Conservation (phyloP, 768 basidiomycete species). For the Fomitopsis pulvina region DNA sequence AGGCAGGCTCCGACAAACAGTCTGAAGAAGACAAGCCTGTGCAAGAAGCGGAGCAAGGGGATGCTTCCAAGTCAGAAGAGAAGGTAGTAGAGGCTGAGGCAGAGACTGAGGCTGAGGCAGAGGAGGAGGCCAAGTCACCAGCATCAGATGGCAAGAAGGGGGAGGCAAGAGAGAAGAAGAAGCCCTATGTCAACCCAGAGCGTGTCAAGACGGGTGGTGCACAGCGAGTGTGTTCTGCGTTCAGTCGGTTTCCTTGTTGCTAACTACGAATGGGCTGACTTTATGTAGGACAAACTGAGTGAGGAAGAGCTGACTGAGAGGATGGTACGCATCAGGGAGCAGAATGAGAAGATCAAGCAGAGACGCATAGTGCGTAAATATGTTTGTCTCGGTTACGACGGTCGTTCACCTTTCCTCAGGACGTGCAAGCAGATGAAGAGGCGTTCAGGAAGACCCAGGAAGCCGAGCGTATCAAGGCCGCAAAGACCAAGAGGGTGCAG, state of each 20-base stretch:
- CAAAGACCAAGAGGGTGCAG: constrained; percentile 58
- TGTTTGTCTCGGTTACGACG: constrained; percentile 12
- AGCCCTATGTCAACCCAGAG: constrained; percentile 75
- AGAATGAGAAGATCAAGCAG: constrained; percentile 75
- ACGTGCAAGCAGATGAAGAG: constrained; percentile 76
- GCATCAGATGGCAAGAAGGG: constrained; percentile 8
- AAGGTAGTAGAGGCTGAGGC: neutral
- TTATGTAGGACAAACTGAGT: constrained; percentile 54
- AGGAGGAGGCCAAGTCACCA: constrained; percentile 1
- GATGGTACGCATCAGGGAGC: constrained; percentile 63
- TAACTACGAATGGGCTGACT: neutral
- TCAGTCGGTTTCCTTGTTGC: too few relatives aligned
- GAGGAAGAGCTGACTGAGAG: constrained; percentile 62
- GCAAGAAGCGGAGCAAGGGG: constrained; percentile 1
- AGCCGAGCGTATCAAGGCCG: constrained; percentile 50
- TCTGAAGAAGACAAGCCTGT: constrained; percentile 6
- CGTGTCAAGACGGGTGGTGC: constrained; percentile 79
- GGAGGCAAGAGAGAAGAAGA: constrained; percentile 43
- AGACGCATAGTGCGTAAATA: constrained; percentile 55
- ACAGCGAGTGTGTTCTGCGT: constrained; percentile 63
- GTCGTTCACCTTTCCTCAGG: constrained; percentile 33
- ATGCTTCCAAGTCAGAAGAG: constrained; percentile 1
- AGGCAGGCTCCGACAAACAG: neutral
- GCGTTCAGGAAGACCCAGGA: constrained; percentile 70
- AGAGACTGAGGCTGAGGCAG: constrained; percentile 10